A percentile compares a stretch with the other conserved stretches of the same genome.
These are phyloP conservation scores for Lachancea waltii DNA, from an alignment of 805 yeast genomes.

Conservation along the genomic window DNA sequence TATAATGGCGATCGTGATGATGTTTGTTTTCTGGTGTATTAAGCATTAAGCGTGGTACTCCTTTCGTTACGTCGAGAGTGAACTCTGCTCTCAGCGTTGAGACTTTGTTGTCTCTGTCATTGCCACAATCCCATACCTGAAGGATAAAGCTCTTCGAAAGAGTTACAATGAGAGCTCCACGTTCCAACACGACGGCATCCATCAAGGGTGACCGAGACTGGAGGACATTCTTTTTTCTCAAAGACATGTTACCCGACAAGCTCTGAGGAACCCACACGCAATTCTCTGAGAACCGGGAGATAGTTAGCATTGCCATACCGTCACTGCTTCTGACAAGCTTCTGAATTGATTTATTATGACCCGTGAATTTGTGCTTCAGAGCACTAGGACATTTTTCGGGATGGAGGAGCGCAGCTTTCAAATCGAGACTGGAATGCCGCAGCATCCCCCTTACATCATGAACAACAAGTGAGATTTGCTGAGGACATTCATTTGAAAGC, in stretches of 20 bases:
- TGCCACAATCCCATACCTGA: slow-evolving; percentile 56
- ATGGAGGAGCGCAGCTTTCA: slow-evolving; percentile 19
- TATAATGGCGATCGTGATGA: slow-evolving; percentile 35
- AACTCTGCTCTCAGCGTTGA: slow-evolving; percentile 16
- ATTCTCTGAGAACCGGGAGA: slow-evolving; percentile 50
- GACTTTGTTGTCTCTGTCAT: slow-evolving; percentile 20
- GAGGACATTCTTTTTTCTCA: slow-evolving; percentile 36
- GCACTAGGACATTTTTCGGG: slow-evolving; percentile 16
- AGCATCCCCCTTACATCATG: slow-evolving; percentile 41
- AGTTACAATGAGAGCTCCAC: slow-evolving; percentile 42
- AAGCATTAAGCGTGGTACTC: slow-evolving; percentile 28
- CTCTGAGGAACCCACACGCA: slow-evolving; percentile 50
- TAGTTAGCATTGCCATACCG: slow-evolving; percentile 54
- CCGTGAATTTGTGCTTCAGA: slow-evolving; percentile 60
- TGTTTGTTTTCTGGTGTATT: slow-evolving; percentile 33
- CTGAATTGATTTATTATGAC: slow-evolving; percentile 77
- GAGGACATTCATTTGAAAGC: slow-evolving; percentile 18
- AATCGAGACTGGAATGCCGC: slow-evolving; percentile 30
- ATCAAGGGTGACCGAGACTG: slow-evolving; percentile 42
- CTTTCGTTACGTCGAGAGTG: slow-evolving; percentile 4
- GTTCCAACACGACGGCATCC: slow-evolving; percentile 43
- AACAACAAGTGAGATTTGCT: slow-evolving; percentile 36
- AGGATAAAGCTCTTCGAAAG: slow-evolving; percentile 38
- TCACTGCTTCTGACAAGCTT: slow-evolving; percentile 58
- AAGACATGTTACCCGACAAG: slow-evolving; percentile 29